Evolutionary conservation across 371 early-diverging fungal genomes (phyloP), one percentile per base, ranked within the genome.

Genomic region (Mortierella sp.): DNA sequence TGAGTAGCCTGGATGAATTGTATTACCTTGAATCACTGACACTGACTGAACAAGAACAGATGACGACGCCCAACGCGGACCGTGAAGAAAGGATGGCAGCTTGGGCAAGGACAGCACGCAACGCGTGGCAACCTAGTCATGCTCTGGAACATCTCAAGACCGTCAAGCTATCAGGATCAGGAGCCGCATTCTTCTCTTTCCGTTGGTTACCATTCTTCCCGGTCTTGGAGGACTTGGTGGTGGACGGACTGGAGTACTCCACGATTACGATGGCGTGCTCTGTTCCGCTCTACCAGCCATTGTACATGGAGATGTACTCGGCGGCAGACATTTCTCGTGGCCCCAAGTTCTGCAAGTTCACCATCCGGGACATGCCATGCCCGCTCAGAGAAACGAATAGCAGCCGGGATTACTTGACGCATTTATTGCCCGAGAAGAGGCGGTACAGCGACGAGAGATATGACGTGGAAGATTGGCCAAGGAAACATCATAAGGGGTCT

Each of bases 171-270:
- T 56, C 56, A 24, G 57, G 57, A 30, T 8, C 30, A 1, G 31
- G 34, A 13, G 64, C 64, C 6, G 50, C 16, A 21, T 51, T 51
- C 7, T 64, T 64, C 24, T 42, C 24, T 2, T 56, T 64, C 21
- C 34, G 43, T 1, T 64, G 64, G 64, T 10, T 64, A 52, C 2
- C 19, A 10, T 31, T 26, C 27, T 31, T 55, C 10, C 57, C 64
- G 18, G 27, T n/a, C 2, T 30, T 64, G 30, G 52, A 57, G 6
- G 30, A 23, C 2, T 14, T 64, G 34, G 43, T 51, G 30, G 57
- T 64, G 7, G 23, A 42, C 28, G 64, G 64, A 21, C 48, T 64
- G 12, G 54, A 64, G 2, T 64, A 51, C 45, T 31, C 19, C 1
- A 27, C 43, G 7, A 16, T 41, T 8, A 12, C 19, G 27, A 27